Conservation (phyloP, 2,329 filamentous ascomycete genomes). For the Aspergillus melleus region DNA sequence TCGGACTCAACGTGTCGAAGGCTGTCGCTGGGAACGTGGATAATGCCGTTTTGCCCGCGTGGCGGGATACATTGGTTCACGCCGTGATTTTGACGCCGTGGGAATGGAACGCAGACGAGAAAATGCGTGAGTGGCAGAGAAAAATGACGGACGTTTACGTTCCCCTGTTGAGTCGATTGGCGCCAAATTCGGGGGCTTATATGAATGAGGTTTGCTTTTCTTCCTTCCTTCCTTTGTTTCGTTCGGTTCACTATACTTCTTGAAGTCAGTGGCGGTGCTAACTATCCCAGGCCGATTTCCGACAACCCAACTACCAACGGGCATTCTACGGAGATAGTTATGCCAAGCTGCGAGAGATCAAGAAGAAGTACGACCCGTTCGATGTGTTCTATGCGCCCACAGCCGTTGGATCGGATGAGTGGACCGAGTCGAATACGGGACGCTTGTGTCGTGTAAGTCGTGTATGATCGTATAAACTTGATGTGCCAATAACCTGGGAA, state of each 20-base stretch:
- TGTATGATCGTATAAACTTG: conserved; percentile 1
- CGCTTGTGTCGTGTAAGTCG: conserved; percentile 35
- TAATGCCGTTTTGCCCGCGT: conserved; percentile 45
- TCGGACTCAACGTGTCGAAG: conserved; percentile 41
- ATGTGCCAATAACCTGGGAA: too few species aligned
- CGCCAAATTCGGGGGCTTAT: conserved; percentile 42
- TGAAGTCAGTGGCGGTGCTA: not conserved
- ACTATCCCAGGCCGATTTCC: conserved; percentile 30
- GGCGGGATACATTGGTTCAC: conserved; percentile 46
- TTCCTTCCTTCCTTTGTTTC: too few species aligned
- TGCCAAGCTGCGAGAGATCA: conserved; percentile 35
- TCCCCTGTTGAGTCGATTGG: conserved; percentile 36
- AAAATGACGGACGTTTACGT: conserved; percentile 43
- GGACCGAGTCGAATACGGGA: conserved; percentile 40
- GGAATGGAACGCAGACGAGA: conserved; percentile 33
- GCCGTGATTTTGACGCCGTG: conserved; percentile 38
- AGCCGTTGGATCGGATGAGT: conserved; percentile 55
- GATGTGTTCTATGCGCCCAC: conserved; percentile 43
- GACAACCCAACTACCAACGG: conserved; percentile 41
- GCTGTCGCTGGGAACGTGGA: conserved; percentile 40
- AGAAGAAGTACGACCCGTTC: conserved; percentile 44
- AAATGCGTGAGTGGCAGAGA: conserved; percentile 36
- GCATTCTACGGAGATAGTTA: conserved; percentile 48
- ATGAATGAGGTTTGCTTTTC: conserved; percentile 36
- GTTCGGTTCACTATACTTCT: too few species aligned